Evolutionary conservation across 345 rosid species (phyloP), one percentile per base, ranked within the genome.

Genomic region (Mangifera indica): DNA sequence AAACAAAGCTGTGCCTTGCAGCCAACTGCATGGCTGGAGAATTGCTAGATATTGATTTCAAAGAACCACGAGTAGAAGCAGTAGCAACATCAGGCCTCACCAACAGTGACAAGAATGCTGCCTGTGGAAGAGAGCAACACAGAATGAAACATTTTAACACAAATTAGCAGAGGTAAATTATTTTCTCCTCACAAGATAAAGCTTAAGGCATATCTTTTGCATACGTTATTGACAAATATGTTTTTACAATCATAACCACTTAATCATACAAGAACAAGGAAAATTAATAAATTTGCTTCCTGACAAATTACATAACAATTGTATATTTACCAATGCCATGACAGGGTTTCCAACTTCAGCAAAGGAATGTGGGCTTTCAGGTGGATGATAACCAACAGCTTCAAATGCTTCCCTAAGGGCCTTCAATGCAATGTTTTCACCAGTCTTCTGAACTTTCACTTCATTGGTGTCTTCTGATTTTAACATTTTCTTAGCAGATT

Each of bases 321-420:
- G 9, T 48, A 59, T 20, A 83, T 98, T 82, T 84, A 93, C 99
- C 97, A 95, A 78, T 68, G 98, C 98, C 96, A 95, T 93, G 76
- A 84, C 97, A 67, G 99, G 99, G 77, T 91, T 93, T 78, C 99
- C 99, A 63, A 85, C 89, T 63, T 91, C 98, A 71, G 93, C 87
- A 88, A 95, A 95, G 80, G 98, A 91, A 60, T 84, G 76, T 11
- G 80, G 77, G 63, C 81, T 71, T 80, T 90, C 99, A 60, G 93
- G 86, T 3, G 83, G 74, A 70, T 60, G 62, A 82, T 89, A 86
- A 59, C 97, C 97, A 84, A 89, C 80, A 71, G 88, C 89, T 81
- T 91, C 94, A 80, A 95, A 91, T 73, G 99, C 97, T 80, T 91
- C 98, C 42, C 78, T 76, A 72, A 95, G 89, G 58, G 99, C 94